Base-by-base conservation (phyloP, 768 basidiomycete species). In the Calocybe indica region DNA sequence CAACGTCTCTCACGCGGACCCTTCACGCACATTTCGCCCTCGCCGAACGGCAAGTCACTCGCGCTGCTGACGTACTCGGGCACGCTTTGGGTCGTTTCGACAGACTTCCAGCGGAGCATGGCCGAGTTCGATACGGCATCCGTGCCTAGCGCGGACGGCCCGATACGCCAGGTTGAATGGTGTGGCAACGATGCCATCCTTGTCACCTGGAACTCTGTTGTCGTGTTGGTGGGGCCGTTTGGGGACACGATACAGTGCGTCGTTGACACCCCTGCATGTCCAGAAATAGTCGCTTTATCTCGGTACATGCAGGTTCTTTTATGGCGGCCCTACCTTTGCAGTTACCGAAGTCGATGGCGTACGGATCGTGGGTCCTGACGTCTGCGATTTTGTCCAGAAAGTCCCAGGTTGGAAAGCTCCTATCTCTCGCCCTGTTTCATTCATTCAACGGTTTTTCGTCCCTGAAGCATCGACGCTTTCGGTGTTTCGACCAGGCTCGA, bases 181-280 rank as follows among this genome's bases (percentile, higher is more conserved):
- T 97, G 93, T 62, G 94, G 94, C 1, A 92, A 92, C 59, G 94
- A 99, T 64, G 92, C 93, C 0, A 86, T 98, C 39, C 72, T 92
- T 3, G 75, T 96, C 12, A 85, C 84, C 13, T 97, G 92, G 91
- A 79, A 82, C 37, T 69, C 76, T 13, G 66, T 85, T 30, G 87
- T 83, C 0, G 69, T 92, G 3, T 72, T 99, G 30, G 90, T 96
- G n/a, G 93, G 95, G 5, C 96, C 96, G 10, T 88, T 82, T 47
- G 92, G 92, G 2, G 90, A 94, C 56, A 83, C 80, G 0, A 68
- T 97, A 15, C 79, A 80, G 93, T 94, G 63, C 54, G 88, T 66
- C 36, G 5, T 12, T 22, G n/a, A 32, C 32, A 32, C 5, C 14
- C 28, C 38, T 46, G 37, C 13, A 10, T 45, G 35, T n/a, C 38